Conservation (phyloP, 805 yeast genomes). For the Ogataea degrootiae region DNA sequence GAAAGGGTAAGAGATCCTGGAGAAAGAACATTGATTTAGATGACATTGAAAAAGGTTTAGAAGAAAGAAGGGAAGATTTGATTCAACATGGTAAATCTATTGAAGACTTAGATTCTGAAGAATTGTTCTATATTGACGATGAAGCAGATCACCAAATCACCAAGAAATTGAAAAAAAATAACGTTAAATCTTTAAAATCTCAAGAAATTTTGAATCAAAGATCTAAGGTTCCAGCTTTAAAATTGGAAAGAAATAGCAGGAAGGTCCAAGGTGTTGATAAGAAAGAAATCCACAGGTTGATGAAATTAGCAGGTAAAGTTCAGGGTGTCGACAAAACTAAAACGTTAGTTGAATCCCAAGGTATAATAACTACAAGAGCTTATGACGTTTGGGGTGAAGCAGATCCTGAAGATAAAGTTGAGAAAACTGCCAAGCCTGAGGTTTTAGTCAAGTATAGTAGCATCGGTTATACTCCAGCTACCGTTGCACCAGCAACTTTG, state of each 20-base stretch:
- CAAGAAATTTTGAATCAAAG: slow-evolving; percentile 64
- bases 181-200: slow-evolving; percentile 33
- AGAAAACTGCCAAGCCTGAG: slow-evolving; percentile 31
- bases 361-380: slow-evolving; percentile 45
- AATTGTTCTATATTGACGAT: slow-evolving; percentile 62
- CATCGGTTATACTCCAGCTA: slow-evolving; percentile 47
- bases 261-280: slow-evolving; percentile 59
- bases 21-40: slow-evolving; percentile 85
- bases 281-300: slow-evolving; percentile 57
- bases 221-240: slow-evolving; percentile 72
- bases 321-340: slow-evolving; percentile 48
- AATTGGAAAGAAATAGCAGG: slow-evolving; percentile 33
- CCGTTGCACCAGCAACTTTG: slow-evolving; percentile 51
- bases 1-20: slow-evolving; percentile 93
- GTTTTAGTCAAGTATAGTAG: slow-evolving; percentile 29
- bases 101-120: slow-evolving; percentile 39
- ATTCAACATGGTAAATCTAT: slow-evolving; percentile 41
- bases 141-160: slow-evolving; percentile 48
- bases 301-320: slow-evolving; percentile 73
- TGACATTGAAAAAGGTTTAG: slow-evolving; percentile 70
- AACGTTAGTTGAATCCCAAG: slow-evolving; percentile 59
- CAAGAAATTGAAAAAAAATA: slow-evolving; percentile 36
- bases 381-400: slow-evolving; percentile 71
- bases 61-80: slow-evolving; percentile 59
- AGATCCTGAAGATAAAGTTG: slow-evolving; percentile 12